phyloP scores from a whole-genome alignment of 106 monocot species.

The Narthecium ossifragum region DNA sequence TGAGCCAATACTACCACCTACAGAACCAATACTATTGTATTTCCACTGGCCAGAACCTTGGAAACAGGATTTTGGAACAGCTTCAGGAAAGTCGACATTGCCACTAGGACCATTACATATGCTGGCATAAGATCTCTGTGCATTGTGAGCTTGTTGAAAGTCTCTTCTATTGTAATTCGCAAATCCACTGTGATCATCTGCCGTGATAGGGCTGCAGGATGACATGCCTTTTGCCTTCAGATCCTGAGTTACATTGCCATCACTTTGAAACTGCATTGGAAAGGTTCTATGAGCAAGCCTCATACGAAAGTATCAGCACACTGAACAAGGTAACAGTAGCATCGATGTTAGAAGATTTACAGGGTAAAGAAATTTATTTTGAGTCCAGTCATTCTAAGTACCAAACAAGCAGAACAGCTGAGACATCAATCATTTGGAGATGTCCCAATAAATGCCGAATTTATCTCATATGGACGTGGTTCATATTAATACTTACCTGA shows the following conservation, averaged over 20 bases:
- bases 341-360: neutral
- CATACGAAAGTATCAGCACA: neutral
- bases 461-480: too few relatives aligned
- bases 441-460: too few relatives aligned
- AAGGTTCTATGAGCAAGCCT: neutral
- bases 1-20: neutral
- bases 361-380: too few relatives aligned
- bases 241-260: constrained; percentile 19
- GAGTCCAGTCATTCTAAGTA: too few relatives aligned
- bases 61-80: constrained; percentile 22
- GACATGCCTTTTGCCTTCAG: constrained; percentile 2
- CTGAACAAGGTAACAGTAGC: neutral
- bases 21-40: constrained; percentile 29
- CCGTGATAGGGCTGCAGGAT: constrained; percentile 17
- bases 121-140: constrained; percentile 3
- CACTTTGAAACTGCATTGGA: constrained; percentile 26
- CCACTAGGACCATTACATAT: constrained; percentile 10
- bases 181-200: constrained; percentile 21
- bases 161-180: constrained; percentile 14
- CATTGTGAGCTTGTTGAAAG: constrained; percentile 1
- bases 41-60: constrained; percentile 17
- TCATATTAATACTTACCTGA: too few relatives aligned
- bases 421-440: too few relatives aligned
- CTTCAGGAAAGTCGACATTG: constrained; percentile 33
- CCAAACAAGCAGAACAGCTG: too few relatives aligned